Evolutionary conservation across 2,329 filamentous ascomycete genomes (phyloP), one percentile per base, ranked within the genome.

Genomic region (Colletotrichum endophyticum): DNA sequence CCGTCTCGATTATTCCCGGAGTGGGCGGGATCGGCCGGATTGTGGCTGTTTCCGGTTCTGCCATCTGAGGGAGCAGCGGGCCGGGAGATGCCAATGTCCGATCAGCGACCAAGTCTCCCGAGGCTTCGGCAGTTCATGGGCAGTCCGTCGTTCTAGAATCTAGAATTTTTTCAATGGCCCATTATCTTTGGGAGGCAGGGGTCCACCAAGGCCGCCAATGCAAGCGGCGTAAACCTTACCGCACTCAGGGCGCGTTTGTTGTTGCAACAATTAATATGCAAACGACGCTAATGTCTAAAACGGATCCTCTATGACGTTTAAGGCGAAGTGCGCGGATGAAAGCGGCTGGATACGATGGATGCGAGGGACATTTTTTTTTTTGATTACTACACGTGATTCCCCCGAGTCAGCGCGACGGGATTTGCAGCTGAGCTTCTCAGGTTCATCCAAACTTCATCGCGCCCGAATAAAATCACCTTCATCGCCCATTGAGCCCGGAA

Each of bases 321-420:
- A 19, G 70, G n/a, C 28, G 39, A 15, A 57, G 19, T n/a, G 27
- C 27, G 32, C 9, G 12, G 19, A 62, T 19, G 53, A 53, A 72
- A 75, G 22, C 70, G 39, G 70, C 44, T 39, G 30, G 16, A 6
- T 15, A 8, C 11, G 25, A 22, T 53, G 44, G 44, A 53, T 8
- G 44, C n/a, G 44, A 53, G 44, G 27, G 1, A 6, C 22, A 12
- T 30, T 28, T 44, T 28, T 30, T 28, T 44, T 28, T 19, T 16
- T 11, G 25, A 12, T 36, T 62, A 44, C 36, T 49, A 61, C 73
- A 73, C 73, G 73, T 76, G 73, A 76, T 69, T 19, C 27, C 28
- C 12, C 6, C 57, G 57, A 73, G 73, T 66, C 73, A 61, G 63
- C 53, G 6, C 12, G 11, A 36, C 11, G 12, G 39, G 56, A n/a